Percentiles rank a stretch among this genome's conserved stretches.
phyloP scores from a whole-genome alignment of 2,329 filamentous ascomycete species.

The Colletotrichum ledebouriae region DNA sequence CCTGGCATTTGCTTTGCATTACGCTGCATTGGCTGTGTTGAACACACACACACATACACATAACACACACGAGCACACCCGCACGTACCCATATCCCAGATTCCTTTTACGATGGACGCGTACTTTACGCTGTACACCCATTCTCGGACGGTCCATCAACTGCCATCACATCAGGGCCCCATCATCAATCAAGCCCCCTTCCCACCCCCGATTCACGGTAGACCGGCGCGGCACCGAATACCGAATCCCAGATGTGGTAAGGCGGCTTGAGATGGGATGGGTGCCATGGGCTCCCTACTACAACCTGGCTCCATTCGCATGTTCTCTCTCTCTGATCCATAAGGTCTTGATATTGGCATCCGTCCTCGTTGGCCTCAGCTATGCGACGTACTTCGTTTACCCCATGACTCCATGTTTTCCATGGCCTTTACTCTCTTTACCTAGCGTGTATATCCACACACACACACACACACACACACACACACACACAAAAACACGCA shows the following conservation, averaged over 20 bases:
- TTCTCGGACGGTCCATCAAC: conserved; percentile 19
- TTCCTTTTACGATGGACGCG: not conserved
- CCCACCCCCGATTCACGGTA: not conserved
- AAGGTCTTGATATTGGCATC: not conserved
- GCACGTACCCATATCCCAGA: not conserved
- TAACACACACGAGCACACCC: not conserved
- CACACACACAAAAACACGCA: too few relatives aligned
- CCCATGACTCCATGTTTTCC: conserved; percentile 21
- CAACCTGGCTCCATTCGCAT: conserved; percentile 2
- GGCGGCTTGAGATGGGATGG: conserved; percentile 17
- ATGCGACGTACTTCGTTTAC: not conserved
- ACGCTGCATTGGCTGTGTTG: not conserved
- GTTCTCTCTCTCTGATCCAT: conserved; percentile 2
- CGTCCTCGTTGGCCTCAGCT: conserved; percentile 15
- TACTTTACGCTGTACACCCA: not conserved
- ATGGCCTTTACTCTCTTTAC: not conserved
- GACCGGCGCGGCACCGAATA: conserved; percentile 36
- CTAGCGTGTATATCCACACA: not conserved
- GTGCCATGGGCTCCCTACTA: not conserved
- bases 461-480: too few relatives aligned
- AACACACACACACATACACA: not conserved
- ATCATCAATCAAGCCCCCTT: not conserved
- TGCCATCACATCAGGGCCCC: not conserved
- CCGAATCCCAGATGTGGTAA: conserved; percentile 31
- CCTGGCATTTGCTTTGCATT: not conserved